Evolutionary conservation across 768 basidiomycete species (phyloP), one percentile per base, ranked within the genome.

Genomic region (Gyrodon lividus): DNA sequence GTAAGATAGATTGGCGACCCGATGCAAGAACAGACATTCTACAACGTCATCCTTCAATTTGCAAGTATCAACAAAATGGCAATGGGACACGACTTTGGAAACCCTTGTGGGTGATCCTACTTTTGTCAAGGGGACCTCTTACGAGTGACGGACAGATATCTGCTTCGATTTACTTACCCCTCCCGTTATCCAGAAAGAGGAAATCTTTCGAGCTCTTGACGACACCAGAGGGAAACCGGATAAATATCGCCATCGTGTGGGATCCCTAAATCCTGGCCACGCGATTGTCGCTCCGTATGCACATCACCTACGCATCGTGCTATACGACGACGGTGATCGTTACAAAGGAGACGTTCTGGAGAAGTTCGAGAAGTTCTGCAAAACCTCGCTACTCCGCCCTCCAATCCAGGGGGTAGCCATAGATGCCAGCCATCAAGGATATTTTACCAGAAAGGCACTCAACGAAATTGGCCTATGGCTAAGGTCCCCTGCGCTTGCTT

Each of bases 131-230:
- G 5, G 64, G 8, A 59, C 51, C 10, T 52, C 55, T 52, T 61
- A 59, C 31, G 3, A 43, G 43, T 10, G 17, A 37, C 24, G 22
- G 17, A 6, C 48, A 89, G 87, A 82, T 65, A 70, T 87, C 23
- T 83, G 84, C 61, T 87, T 89, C 50, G 84, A 88, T 55, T 74
- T 83, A 4, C 59, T 79, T 23, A 81, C 78, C 0, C 89, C 90
- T 5, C 86, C 88, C 0, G 66, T 78, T 9, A 68, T 90, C 13
- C 86, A 88, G 60, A 67, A 72, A 49, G 76, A 84, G 43, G 72
- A 80, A 30, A 81, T 86, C 56, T 78, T 85, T 61, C 74, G 80
- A 26, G 64, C 79, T 5, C 78, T 80, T 1, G 60, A 77, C 39
- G 64, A 67, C 0, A 50, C 61, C 41, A 41, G 47, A 81, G 56